Conservation (phyloP, 345 rosid genomes). For the Carallia brachiata region DNA sequence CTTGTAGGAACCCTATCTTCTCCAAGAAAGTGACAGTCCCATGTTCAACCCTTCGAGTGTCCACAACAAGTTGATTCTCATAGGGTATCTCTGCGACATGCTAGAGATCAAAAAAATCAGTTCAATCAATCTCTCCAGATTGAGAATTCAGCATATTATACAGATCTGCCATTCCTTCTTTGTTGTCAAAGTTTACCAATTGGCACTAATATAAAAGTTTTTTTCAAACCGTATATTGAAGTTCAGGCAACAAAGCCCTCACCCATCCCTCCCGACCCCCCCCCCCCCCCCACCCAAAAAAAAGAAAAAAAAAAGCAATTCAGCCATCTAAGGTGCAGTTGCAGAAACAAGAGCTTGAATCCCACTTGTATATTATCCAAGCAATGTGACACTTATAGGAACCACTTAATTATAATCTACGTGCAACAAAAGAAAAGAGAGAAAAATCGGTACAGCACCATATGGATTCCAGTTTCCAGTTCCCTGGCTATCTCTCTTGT, state of each 20-base stretch:
- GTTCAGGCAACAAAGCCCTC: too few species aligned
- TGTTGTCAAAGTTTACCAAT: neutral
- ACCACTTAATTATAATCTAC: neutral
- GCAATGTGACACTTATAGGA: too few species aligned
- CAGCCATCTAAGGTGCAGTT: neutral
- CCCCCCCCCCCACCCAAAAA: neutral
- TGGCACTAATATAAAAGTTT: neutral
- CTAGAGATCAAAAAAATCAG: neutral
- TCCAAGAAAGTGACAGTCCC: neutral
- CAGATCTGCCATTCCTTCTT: neutral
- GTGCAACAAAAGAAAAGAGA: neutral
- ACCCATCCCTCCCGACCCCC: too few species aligned
- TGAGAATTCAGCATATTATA: neutral
- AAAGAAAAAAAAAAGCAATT: neutral
- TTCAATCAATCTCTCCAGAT: neutral
- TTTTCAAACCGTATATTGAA: too few species aligned
- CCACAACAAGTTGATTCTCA: conserved; percentile 35
- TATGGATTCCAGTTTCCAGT: conserved; percentile 65
- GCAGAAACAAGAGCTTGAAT: too few species aligned
- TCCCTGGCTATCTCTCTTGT: conserved; percentile 58
- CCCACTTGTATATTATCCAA: too few species aligned
- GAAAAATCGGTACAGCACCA: conserved; percentile 37
- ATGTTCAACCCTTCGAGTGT: conserved; percentile 33
- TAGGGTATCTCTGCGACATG: conserved; percentile 44
- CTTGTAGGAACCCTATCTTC: conserved; percentile 2